Percentiles rank a stretch among this genome's conserved stretches.
Evolutionary conservation across 2,329 filamentous ascomycete genomes (phyloP).

Genomic region (Fusarium beomiforme): DNA sequence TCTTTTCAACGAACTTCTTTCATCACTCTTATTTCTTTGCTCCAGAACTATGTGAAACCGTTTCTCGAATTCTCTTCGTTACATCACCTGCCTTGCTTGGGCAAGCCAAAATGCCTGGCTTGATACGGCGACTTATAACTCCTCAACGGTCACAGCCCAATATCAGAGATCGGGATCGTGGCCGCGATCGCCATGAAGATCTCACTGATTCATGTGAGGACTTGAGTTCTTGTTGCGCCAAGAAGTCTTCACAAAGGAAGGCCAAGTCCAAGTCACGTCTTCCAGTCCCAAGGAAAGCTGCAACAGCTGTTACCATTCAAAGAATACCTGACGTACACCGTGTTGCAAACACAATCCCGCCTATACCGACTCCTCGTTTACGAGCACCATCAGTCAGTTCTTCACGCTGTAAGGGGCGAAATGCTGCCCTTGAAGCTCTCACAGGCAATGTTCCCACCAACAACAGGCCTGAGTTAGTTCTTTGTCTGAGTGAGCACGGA

Average conservation of each 20-base stretch:
- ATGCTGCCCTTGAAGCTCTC: conserved; percentile 43
- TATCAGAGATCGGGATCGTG: conserved; percentile 4
- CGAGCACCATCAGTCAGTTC: conserved; percentile 56
- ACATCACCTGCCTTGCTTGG: conserved; percentile 24
- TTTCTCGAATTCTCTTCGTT: conserved; percentile 17
- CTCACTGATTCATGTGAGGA: conserved; percentile 33
- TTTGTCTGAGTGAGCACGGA: conserved; percentile 47
- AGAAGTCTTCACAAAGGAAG: conserved; percentile 28
- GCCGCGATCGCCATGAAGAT: conserved; percentile 21
- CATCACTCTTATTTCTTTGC: neutral
- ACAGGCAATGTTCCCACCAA: conserved; percentile 37
- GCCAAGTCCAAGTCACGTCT: conserved; percentile 37
- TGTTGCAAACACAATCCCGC: conserved; percentile 51
- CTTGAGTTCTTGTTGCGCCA: conserved; percentile 29
- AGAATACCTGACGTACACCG: conserved; percentile 53
- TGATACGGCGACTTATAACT: conserved; percentile 40
- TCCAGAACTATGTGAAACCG: conserved; percentile 33
- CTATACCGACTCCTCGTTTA: conserved; percentile 50
- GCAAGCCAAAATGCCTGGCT: conserved; percentile 38
- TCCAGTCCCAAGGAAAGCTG: conserved; percentile 31
- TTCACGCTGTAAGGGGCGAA: conserved; percentile 55
- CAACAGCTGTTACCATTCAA: conserved; percentile 45
- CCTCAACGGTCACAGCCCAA: conserved; percentile 25
- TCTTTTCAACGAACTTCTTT: conserved; percentile 5
- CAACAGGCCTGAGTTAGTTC: conserved; percentile 43